Base-by-base conservation (phyloP, 805 yeast genomes). In the Debaryomyces hansenii region DNA sequence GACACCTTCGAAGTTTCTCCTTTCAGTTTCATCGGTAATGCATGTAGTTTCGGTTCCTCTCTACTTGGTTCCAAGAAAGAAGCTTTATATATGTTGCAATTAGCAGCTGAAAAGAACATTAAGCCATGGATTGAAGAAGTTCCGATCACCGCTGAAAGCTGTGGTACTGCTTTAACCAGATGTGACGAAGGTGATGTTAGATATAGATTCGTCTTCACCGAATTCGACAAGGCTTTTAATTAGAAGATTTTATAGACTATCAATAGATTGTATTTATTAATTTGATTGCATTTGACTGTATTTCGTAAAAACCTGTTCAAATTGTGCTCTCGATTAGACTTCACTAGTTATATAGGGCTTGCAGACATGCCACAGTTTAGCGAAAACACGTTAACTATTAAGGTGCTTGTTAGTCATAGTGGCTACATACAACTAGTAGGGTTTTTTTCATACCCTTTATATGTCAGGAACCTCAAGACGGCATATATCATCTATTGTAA, bases 191-290 rank as follows among this genome's bases (percentile, higher is more conserved):
- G 67, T 43, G 70, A 65, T 28, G 72, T 70, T 42, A 63, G 67
- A 45, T 74, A 70, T 63, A 77, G 90, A 70, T 82, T 79, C 58
- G 84, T 83, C 7, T 67, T 84, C 51, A 76, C 79, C 42, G 80
- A 79, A 18, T 82, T 68, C 62, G 79, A 82, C 54, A 67, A 77
- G 59, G 74, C 70, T 4, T 76, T 76, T 55, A 18, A 31, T 31
- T 31, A 31, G 12, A 31, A 12, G n/a, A 31, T 12, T 12, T 31
- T 10, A 31, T 31, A 31, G n/a, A 31, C 9, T 31, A 6, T 31
- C 15, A 31, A 21, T 21, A 21, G 7, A 21, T 21, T 21, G 24
- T 7, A 21, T 5, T 21, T 21, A 21, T 5, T 7, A 21, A 5
- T 21, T 5, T 5, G n/a, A n/a, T n/a, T n/a, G n/a, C n/a, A n/a